phyloP scores from a whole-genome alignment of 306 rosid genomes.

The Dicorynia guianensis region DNA sequence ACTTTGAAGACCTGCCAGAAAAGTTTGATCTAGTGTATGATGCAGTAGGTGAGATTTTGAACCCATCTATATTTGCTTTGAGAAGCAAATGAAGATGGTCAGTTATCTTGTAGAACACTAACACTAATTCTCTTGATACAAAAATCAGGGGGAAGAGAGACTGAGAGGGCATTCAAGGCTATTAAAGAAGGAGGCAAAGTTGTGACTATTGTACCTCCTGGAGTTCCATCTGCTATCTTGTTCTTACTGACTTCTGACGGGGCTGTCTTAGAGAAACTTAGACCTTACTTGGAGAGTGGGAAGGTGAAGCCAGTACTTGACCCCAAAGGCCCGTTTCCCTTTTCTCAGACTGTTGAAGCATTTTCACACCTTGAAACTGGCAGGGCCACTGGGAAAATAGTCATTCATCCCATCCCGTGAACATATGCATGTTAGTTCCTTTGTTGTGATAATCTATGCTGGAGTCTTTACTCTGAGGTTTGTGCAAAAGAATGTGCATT shows the following conservation, averaged over 20 bases:
- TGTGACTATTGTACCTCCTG: conserved; percentile 50
- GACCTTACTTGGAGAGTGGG: conserved; percentile 68
- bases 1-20: conserved; percentile 61
- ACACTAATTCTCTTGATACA: neutral
- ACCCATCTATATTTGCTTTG: neutral
- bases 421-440: neutral
- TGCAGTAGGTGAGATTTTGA: conserved; percentile 60
- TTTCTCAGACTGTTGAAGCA: conserved; percentile 65
- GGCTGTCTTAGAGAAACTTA: conserved; percentile 54
- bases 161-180: conserved; percentile 58
- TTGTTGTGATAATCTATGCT: too few species aligned
- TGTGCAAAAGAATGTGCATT: too few species aligned
- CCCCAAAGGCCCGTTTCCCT: conserved; percentile 69
- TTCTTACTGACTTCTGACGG: conserved; percentile 58
- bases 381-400: conserved; percentile 70
- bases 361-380: conserved; percentile 59
- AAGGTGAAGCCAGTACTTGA: conserved; percentile 76
- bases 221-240: conserved; percentile 39
- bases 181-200: conserved; percentile 65
- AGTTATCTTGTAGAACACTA: neutral
- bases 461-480: too few species aligned
- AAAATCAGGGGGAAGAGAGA: conserved; percentile 44
- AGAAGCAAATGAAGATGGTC: neutral
- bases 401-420: conserved; percentile 67
- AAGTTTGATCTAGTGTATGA: conserved; percentile 77